These are phyloP conservation scores for Serendipita sp. DNA, from an alignment of 768 basidiomycete genomes.

Conservation along the genomic window DNA sequence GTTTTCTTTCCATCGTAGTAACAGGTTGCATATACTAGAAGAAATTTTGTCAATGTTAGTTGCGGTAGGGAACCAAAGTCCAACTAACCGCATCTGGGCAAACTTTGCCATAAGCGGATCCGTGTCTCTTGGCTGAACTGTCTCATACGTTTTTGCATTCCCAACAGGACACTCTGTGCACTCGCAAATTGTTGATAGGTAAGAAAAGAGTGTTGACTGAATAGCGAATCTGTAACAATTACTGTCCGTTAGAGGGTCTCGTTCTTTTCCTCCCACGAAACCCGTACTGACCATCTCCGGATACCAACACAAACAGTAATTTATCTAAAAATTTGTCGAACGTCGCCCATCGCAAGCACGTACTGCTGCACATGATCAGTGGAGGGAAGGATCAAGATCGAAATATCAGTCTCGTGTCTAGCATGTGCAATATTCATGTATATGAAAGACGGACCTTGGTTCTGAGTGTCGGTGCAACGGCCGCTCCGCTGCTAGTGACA, in stretches of 20 bases:
- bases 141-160: conserved; percentile 78
- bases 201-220: conserved; percentile 63
- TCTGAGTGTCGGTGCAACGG: background rate
- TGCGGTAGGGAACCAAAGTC: background rate
- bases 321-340: conserved; percentile 71
- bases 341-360: conserved; percentile 55
- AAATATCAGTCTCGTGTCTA: background rate
- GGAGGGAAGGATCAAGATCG: background rate
- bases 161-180: conserved; percentile 61
- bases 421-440: background rate
- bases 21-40: conserved; percentile 57
- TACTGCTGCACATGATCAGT: conserved; percentile 23
- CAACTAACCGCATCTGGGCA: conserved; percentile 64
- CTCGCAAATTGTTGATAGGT: conserved; percentile 72
- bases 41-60: conserved; percentile 4
- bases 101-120: conserved; percentile 80
- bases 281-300: conserved; percentile 51
- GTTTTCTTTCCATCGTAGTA: conserved; percentile 60
- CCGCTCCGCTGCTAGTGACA: background rate
- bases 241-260: too few species aligned
- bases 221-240: conserved; percentile 43
- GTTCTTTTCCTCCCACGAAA: too few species aligned
- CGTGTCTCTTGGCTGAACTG: conserved; percentile 53
- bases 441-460: background rate
- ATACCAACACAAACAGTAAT: conserved; percentile 64